Evolutionary conservation across 1,284 basidiomycete species (phyloP), one percentile per base, ranked within the genome.

Genomic region (Mycena citricolor): DNA sequence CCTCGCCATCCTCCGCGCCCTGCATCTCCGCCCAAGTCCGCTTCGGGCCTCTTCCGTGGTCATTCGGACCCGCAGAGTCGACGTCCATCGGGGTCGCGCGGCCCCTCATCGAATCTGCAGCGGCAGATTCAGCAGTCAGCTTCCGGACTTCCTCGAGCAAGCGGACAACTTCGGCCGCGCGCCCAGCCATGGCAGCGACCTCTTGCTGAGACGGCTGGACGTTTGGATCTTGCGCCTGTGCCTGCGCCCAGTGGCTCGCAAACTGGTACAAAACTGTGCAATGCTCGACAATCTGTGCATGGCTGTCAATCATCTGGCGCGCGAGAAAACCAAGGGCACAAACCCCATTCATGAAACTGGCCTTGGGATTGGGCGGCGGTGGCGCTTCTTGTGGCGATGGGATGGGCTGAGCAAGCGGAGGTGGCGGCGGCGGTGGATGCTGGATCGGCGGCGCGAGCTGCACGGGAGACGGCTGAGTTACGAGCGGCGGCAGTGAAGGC

Each of bases 21-120:
- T 75, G 73, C 61, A 80, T 69, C 49, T 86, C 86, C 61, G 88
- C 86, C 86, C 85, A 88, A 31, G 84, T 84, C 40, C 85, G 62
- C 58, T 88, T 88, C 14, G 83, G 85, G 5, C 79, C 73, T 14
- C 85, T 74, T 53, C 70, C 61, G 47, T 70, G 69, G 29, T 73
- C 70, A n/a, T 63, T 58, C 24, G 65, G 60, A 23, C 54, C 58
- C 33, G 59, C 33, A 28, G 29, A 35, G 19, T 52, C 50, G 32
- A 43, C 47, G 17, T 47, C 48, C 48, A 52, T 44, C 38, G 30
- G 23, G 26, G 14, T 32, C 17, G 42, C 13, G 35, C 22, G 12
- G 8, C 29, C n/a, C 26, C 12, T 31, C 22, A 33, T 22, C 14
- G 26, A n/a, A 29, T 10, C n/a, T n/a, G 26, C 26, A 10, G 26